Evolutionary conservation across 768 basidiomycete species (phyloP), one percentile per base, ranked within the genome.

Genomic region (Lentinula edodes): DNA sequence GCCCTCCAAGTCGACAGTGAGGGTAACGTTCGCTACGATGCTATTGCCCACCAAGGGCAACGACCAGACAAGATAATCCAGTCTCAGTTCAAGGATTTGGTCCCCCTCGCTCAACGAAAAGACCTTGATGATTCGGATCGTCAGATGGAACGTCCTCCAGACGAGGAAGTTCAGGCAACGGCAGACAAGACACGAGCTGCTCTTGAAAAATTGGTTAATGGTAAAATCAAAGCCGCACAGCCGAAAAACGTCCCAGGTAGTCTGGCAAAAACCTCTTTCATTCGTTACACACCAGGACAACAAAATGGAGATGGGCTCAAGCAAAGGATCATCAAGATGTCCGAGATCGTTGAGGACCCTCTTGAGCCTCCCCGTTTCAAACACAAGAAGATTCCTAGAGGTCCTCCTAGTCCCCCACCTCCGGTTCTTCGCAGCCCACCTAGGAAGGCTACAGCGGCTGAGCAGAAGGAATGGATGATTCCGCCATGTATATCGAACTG

Each of bases 391-490:
- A 97, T 99, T 63, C 97, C 97, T 9, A 80, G 94, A 69, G 97
- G 95, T 4, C 95, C 95, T 12, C 95, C 93, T 1, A 95, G 93
- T 69, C 96, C 97, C 0, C 97, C 97, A 2, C 94, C 95, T 2
- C 97, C 97, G 16, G 93, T 98, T 2, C 77, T 99, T 41, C 87
- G 95, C 42, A 94, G 91, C 78, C 97, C 97, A 10, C 97, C 97
- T 6, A 82, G 97, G 59, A 95, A 97, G 69, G 95, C 95, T 3
- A 96, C 96, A 0, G 91, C 92, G 7, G 91, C 93, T 60, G 97
- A 99, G 71, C 96, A 98, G 77, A 99, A 98, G 76, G 97, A 98
- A 69, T 98, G 97, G 97, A 97, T 98, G 95, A 98, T 99, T 61
- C 97, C 97, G 16, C 97, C 97, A 16, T 98, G 96, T 73, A 98